These are phyloP conservation scores for Medicago ruthenica DNA, from an alignment of 306 rosid genomes.

Conservation along the genomic window DNA sequence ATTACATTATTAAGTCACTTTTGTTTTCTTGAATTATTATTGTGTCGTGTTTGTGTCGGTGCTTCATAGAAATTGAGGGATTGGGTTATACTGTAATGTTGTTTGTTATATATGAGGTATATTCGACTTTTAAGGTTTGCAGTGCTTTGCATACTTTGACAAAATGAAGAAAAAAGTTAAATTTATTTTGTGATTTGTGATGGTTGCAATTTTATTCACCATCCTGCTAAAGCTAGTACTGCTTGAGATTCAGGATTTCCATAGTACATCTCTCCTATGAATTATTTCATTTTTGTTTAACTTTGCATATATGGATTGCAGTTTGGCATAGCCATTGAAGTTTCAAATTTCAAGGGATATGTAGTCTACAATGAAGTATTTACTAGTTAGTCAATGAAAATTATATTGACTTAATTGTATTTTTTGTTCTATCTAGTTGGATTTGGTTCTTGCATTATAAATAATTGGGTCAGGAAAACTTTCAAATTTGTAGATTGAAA, in stretches of 20 bases:
- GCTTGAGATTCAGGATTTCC: neutral
- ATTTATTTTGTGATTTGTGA: neutral
- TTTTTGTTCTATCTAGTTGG: conserved; percentile 12
- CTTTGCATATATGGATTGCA: conserved; percentile 7
- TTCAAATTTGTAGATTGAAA: neutral
- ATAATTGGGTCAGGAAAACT: neutral
- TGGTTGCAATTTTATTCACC: conserved; percentile 33
- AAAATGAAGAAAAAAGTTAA: too few species aligned
- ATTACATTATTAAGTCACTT: neutral
- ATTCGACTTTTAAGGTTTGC: neutral
- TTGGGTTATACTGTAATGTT: conserved; percentile 6
- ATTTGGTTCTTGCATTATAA: neutral
- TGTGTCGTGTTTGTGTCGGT: neutral
- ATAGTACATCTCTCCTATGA: neutral
- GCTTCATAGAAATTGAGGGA: conserved; percentile 5
- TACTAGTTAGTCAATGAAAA: neutral
- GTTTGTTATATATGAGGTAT: neutral
- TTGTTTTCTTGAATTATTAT: neutral
- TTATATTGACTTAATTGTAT: neutral
- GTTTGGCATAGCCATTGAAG: conserved; percentile 9
- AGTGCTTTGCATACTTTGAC: too few species aligned
- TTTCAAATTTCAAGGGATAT: neutral
- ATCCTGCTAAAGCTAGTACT: conserved; percentile 7
- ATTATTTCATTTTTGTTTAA: neutral
- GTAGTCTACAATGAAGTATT: neutral